phyloP scores from a whole-genome alignment of 2,329 filamentous ascomycete genomes.

The Pyrenochaeta sp. region DNA sequence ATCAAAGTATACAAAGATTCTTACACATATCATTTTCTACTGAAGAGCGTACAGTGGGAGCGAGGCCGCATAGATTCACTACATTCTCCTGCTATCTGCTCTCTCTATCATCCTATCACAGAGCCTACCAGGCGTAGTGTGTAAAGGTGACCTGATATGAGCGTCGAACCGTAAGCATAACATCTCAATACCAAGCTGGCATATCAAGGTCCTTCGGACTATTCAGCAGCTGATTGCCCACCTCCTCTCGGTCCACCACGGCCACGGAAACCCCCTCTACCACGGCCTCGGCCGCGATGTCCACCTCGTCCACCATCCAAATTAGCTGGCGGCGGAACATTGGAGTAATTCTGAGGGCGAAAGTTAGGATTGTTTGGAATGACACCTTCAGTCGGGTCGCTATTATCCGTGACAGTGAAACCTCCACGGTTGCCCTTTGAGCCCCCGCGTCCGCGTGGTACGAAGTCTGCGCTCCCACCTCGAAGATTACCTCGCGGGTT shows the following conservation, averaged over 20 bases:
- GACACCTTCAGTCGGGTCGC: conserved; percentile 62
- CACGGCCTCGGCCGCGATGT: conserved; percentile 40
- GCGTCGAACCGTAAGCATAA: background rate
- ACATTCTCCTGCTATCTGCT: no score
- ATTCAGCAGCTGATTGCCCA: conserved; percentile 27
- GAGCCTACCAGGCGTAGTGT: background rate
- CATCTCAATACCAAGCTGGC: background rate
- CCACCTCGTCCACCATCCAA: conserved; percentile 40
- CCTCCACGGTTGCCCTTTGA: conserved; percentile 51
- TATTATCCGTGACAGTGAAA: conserved; percentile 59
- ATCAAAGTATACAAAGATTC: background rate
- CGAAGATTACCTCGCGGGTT: conserved; percentile 42
- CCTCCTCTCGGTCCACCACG: conserved; percentile 41
- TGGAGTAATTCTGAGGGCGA: conserved; percentile 57
- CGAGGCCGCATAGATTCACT: no score
- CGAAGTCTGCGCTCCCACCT: conserved; percentile 38
- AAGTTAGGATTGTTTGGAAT: conserved; percentile 65
- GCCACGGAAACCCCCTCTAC: conserved; percentile 42
- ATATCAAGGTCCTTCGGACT: background rate
- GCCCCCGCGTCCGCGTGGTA: conserved; percentile 52
- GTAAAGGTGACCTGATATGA: background rate
- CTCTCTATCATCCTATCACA: no score
- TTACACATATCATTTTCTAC: background rate
- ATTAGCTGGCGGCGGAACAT: conserved; percentile 47
- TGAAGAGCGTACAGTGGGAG: no score